Evolutionary conservation across 2,329 filamentous ascomycete genomes (phyloP).

Genomic region (Diplodia scrobiculata): DNA sequence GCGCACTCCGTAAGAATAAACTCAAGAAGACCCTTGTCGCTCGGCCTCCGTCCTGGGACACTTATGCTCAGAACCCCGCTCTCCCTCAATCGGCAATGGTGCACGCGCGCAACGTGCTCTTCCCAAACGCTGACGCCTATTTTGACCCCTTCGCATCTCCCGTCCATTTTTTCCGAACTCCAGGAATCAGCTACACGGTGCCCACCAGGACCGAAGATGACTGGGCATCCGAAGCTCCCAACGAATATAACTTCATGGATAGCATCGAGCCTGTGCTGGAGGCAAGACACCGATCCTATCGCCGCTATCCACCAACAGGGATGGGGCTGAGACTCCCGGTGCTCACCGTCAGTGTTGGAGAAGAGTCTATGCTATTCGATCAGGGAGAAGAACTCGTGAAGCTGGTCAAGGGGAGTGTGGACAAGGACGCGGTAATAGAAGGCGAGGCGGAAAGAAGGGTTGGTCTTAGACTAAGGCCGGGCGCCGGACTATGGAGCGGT

Average conservation of each 20-base stretch:
- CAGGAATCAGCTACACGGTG: conserved; percentile 33
- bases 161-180: conserved; percentile 52
- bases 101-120: conserved; percentile 44
- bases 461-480: conserved; percentile 3
- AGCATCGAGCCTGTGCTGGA: conserved; percentile 38
- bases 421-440: not conserved
- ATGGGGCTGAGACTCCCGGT: conserved; percentile 46
- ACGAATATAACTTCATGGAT: not conserved
- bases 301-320: conserved; percentile 48
- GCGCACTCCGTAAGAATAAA: conserved; percentile 63
- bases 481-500: conserved; percentile 25
- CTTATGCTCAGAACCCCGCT: conserved; percentile 34
- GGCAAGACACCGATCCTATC: conserved; percentile 32
- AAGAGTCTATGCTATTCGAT: conserved; percentile 43
- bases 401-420: conserved; percentile 43
- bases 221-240: conserved; percentile 33
- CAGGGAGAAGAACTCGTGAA: conserved; percentile 49
- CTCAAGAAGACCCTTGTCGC: conserved; percentile 71
- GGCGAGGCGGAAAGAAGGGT: conserved; percentile 9
- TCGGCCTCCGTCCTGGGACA: conserved; percentile 52
- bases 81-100: conserved; percentile 40
- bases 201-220: conserved; percentile 38
- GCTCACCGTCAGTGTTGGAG: conserved; percentile 47
- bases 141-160: conserved; percentile 57
- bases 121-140: conserved; percentile 48